Evolutionary conservation across 164 flowering plant genomes (phyloP), one percentile per base, ranked within the genome.

Genomic region (Magnolia changhungtana): DNA sequence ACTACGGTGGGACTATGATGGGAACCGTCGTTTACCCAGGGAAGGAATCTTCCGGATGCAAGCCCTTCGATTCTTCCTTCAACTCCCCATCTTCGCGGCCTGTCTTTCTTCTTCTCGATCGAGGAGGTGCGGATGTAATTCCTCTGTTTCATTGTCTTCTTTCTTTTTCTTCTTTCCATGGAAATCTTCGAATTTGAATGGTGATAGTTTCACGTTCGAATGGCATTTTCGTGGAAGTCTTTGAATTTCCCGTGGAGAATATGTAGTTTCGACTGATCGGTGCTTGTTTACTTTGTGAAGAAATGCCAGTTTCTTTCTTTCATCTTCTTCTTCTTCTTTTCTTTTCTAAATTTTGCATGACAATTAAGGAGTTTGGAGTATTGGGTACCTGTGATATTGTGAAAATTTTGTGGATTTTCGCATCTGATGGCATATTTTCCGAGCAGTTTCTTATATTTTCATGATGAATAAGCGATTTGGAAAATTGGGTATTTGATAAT

Each of bases 1-100:
- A 89, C 51, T 95, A 95, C 75, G 98, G 97, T 0, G 97, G 94
- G 7, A 86, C 82, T 67, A 71, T 93, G 88, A 70, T 88, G 7
- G 98, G 95, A 16, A 59, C 89, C 21, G 85, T 93, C 21, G 83
- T 85, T 13, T 95, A 93, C 78, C 96, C 96, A 4, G 52, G 80
- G 0, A 84, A 83, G 67, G 84, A 84, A 8, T 31, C 89, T 16
- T 8, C 31, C 63, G 95, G 89, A 0, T 90, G 92, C 75, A 75
- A 72, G 0, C 18, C 83, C 1, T 91, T 93, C 58, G 82, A 80
- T 3, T 87, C 83, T 11, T 80, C 91, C 58, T 89, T 88, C 83
- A 88, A 86, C 75, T 77, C 91, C 24, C 73, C 49, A 14, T 64
- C 84, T 65, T 75, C 86, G 78, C 84, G 81, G 7, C 93, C 97